Conservation (phyloP, 768 basidiomycete genomes). For the Lentinula guzmanii region DNA sequence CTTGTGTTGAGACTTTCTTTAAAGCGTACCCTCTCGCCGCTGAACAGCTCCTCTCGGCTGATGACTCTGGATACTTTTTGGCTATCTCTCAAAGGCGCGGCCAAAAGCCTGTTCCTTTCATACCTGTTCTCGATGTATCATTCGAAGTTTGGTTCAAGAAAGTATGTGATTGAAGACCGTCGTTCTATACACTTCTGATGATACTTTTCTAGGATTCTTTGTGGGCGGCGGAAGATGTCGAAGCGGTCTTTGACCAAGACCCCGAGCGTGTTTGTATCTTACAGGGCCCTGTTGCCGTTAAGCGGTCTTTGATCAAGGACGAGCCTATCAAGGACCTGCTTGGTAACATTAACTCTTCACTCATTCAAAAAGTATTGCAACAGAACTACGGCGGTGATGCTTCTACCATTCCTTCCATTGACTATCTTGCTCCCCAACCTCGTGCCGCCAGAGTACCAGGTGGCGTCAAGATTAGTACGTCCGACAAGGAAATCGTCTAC, state of each 20-base stretch:
- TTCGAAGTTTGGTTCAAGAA: conserved; percentile 99
- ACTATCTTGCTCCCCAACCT: conserved; percentile 65
- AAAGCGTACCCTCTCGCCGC: conserved; percentile 74
- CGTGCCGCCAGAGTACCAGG: conserved; percentile 27
- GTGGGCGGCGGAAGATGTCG: conserved; percentile 97
- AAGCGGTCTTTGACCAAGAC: conserved; percentile 98
- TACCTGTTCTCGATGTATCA: conserved; percentile 86
- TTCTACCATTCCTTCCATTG: conserved; percentile 69
- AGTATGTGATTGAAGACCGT: conserved; percentile 31
- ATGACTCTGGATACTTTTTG: conserved; percentile 94
- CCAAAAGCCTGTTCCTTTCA: conserved; percentile 98
- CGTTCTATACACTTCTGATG: conserved; percentile 9
- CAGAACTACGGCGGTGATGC: conserved; percentile 73
- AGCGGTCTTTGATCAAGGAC: conserved; percentile 81
- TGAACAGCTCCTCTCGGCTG: conserved; percentile 83
- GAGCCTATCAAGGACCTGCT: conserved; percentile 92
- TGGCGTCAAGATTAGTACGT: conserved; percentile 36
- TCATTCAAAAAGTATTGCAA: conserved; percentile 75
- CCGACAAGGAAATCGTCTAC: conserved; percentile 40
- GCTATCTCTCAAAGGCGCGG: conserved; percentile 93
- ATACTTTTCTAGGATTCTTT: conserved; percentile 69
- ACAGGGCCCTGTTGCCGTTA: conserved; percentile 93
- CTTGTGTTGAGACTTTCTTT: conserved; percentile 82
- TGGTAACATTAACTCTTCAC: conserved; percentile 75
- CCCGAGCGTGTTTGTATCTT: conserved; percentile 97